Evolutionary conservation across 352 stramenopile species (phyloP).

Genomic region (Salisapilia sapeloensis): DNA sequence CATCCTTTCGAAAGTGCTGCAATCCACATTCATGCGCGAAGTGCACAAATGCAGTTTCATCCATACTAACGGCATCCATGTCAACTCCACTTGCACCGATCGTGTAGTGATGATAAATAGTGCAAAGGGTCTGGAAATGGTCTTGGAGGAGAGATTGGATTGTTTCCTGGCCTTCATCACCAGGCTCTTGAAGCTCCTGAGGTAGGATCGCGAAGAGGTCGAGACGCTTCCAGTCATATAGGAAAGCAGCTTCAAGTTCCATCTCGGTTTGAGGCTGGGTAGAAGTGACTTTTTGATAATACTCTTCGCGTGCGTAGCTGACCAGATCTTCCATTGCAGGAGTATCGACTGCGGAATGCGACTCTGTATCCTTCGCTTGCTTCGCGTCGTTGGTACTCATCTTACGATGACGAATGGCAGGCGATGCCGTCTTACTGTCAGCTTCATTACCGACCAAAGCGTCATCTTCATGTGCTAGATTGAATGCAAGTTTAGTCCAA

Average conservation of each 20-base stretch:
- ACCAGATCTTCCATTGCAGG: too few relatives aligned
- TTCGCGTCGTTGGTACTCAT: too few relatives aligned
- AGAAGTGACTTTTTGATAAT: conserved; percentile 60
- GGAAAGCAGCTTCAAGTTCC: conserved; percentile 61
- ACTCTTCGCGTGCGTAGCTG: conserved; percentile 42
- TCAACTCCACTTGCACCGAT: conserved; percentile 45
- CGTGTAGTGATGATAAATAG: conserved; percentile 64
- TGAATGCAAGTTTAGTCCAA: conserved; percentile 48
- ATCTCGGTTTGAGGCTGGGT: conserved; percentile 65
- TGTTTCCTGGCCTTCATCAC: too few relatives aligned
- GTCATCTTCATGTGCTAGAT: conserved; percentile 1
- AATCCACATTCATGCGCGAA: conserved; percentile 62
- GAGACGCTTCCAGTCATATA: conserved; percentile 57
- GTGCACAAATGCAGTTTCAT: conserved; percentile 35
- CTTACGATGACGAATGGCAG: too few relatives aligned
- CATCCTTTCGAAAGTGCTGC: conserved; percentile 17
- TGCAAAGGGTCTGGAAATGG: conserved; percentile 32
- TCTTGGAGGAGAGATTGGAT: conserved; percentile 38
- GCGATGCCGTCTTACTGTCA: too few relatives aligned
- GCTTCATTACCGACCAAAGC: not conserved
- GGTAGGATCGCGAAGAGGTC: conserved; percentile 29
- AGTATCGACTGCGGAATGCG: too few relatives aligned
- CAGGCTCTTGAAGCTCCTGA: conserved; percentile 21
- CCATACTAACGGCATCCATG: conserved; percentile 40
- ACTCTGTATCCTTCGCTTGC: too few relatives aligned